Evolutionary conservation across 1,284 basidiomycete genomes (phyloP), one percentile per base, ranked within the genome.

Genomic region (Sanghuangporus baumii): DNA sequence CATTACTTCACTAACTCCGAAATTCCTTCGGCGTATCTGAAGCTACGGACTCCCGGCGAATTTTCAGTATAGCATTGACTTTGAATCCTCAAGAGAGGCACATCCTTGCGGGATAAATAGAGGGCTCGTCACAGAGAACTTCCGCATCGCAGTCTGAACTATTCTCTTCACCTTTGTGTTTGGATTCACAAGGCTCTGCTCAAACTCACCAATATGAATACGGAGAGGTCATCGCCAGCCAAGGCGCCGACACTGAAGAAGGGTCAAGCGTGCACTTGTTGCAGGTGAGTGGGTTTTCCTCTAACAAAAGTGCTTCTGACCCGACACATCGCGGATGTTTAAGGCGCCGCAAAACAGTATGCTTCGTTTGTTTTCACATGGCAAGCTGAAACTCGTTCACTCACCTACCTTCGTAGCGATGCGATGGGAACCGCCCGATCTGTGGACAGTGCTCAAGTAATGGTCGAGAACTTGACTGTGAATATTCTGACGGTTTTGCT

Each of bases 291-390:
- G 7, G 26, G 26, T 12, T 38, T 40, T 6, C 16, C 0, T 51
- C 6, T 41, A 26, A 11, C 37, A 37, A 9, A 14, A 38, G 26
- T 23, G 7, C 16, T 36, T 18, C 40, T 18, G 48, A 57, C 58
- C 38, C 31, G 59, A 40, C 7, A 16, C 11, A 16, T 12, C 26
- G 31, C 59, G 20, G 48, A 23, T 43, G 11, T 38, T 12, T 46
- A 51, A 78, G 76, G 61, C 75, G 74, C 62, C 70, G 78, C 34
- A 78, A 79, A 67, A 74, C 78, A 69, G 77, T 75, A 41, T 56
- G 70, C 56, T 6, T 5, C 26, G 8, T 34, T 16, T 46, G 6
- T 7, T n/a, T 16, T 43, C 12, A 6, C 40, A 36, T 18, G 23
- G 38, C 16, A 23, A 34, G 16, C 11, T 34, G 23, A 3, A 26